Evolutionary conservation across 192 early-diverging fungal species (phyloP), one percentile per base, ranked within the genome.

Genomic region (Phycomyces nitens): DNA sequence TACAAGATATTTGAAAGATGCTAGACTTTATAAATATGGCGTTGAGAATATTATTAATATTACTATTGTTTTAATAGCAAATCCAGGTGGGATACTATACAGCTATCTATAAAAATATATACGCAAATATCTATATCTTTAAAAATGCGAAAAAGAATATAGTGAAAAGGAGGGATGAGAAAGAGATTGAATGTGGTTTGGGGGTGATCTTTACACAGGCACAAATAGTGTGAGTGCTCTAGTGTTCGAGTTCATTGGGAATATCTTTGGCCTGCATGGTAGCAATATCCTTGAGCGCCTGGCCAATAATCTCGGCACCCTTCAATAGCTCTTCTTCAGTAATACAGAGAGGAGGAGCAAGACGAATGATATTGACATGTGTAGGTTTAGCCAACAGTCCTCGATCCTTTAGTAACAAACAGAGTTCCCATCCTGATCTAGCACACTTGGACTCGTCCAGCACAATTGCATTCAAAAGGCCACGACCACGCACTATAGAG

Each of bases 1-100:
- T 99, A 99, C 75, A 91, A 87, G 24, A 89, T 97, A 40, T 99
- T 99, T 85, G 96, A 99, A 66, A 77, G 96, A n/a, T 99, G 96
- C 73, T 98, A 79, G 76, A 34, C 14, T 18, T 47, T 47, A 26
- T 12, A 14, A 55, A 16, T 29, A 27, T 16, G 29, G 11, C 24
- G 16, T n/a, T 23, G n/a, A 18, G 8, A 11, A 27, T 49, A 11
- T 56, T 34, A 11, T n/a, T n/a, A n/a, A n/a, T n/a, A n/a, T n/a
- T n/a, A n/a, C n/a, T n/a, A n/a, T n/a, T n/a, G n/a, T n/a, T n/a
- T n/a, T n/a, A n/a, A n/a, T n/a, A n/a, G n/a, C n/a, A n/a, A n/a
- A n/a, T n/a, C n/a, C n/a, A n/a, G n/a, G n/a, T n/a, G n/a, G n/a
- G n/a, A n/a, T n/a, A n/a, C n/a, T n/a, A n/a, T n/a, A n/a, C n/a